phyloP scores from a whole-genome alignment of 441 rosid species.

The Populus hybrid region DNA sequence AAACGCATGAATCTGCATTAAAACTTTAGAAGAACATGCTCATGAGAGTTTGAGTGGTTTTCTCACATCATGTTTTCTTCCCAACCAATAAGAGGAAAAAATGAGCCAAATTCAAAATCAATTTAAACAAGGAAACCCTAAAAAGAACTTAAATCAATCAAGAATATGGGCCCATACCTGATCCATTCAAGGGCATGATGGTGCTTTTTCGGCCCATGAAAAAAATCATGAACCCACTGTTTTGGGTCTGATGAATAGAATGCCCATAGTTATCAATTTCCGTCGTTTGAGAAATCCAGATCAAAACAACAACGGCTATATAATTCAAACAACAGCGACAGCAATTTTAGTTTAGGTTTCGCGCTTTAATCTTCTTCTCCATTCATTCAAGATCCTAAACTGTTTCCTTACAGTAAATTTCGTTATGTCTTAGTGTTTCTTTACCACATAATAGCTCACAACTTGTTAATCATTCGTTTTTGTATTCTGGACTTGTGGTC shows the following conservation, averaged over 20 bases:
- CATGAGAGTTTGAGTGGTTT: too few species aligned
- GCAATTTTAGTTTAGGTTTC: background rate
- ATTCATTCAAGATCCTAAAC: background rate
- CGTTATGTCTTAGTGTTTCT: background rate
- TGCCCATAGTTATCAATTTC: background rate
- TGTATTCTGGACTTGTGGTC: background rate
- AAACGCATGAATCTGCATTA: too few species aligned
- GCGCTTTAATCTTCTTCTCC: background rate
- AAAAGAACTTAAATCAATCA: too few species aligned
- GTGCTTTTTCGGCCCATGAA: background rate
- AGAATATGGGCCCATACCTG: too few species aligned
- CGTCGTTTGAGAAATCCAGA: background rate
- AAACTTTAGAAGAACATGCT: too few species aligned
- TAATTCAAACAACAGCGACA: background rate
- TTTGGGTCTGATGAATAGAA: background rate
- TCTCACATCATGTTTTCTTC: too few species aligned
- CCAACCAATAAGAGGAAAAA: too few species aligned
- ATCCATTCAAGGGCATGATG: background rate
- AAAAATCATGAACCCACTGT: too few species aligned
- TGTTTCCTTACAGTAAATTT: background rate
- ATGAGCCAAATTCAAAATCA: too few species aligned
- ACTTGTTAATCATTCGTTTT: background rate
- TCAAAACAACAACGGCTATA: background rate
- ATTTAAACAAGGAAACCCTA: too few species aligned
- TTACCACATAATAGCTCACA: background rate